Base-by-base conservation (phyloP, 345 rosid species). In the Sonneratia alba region DNA sequence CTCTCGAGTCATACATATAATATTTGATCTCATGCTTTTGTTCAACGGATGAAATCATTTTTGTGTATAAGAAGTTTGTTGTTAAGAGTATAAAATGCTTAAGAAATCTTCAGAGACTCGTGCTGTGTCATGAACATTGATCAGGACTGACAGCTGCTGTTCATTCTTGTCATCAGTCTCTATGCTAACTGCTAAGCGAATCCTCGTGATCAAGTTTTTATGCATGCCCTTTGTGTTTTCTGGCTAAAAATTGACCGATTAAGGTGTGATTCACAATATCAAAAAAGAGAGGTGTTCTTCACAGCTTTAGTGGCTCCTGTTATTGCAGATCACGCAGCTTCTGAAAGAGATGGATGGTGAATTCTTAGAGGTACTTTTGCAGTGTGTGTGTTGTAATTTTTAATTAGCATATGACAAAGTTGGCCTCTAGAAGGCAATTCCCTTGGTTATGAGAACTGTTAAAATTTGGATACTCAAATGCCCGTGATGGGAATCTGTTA, bases 291-390 rank as follows among this genome's bases (percentile, higher is more conserved):
- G 59, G 22, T 53, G 59, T 53, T 21, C 59, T 53, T 53, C 22
- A 53, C 59, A 21, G 59, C 7, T 67, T 40, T 67, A 11, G 48
- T 22, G 16, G 36, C 38, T 63, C 34, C 38, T 36, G 13, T 57
- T 51, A n/a, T 37, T 38, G 73, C 88, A 93, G 98, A 83, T 91
- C 67, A 80, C 74, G 62, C 88, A 85, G 79, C 73, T 91, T 67
- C 78, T 93, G 66, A 85, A 82, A 81, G 94, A 86, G 67, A 71
- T 93, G 63, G 94, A 85, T 42, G 98, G 98, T 13, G 94, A 91
- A 83, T 93, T 93, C 76, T 69, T 93, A 82, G 83, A 88, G 97
- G 98, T 91, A 65, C 69, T 0, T 1, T 67, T 49, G 27, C 16
- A 13, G 36, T 68, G 36, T 66, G 10, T 21, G 36, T 66, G 8